phyloP scores from a whole-genome alignment of 441 rosid genomes.

The Adansonia madagascariensis region DNA sequence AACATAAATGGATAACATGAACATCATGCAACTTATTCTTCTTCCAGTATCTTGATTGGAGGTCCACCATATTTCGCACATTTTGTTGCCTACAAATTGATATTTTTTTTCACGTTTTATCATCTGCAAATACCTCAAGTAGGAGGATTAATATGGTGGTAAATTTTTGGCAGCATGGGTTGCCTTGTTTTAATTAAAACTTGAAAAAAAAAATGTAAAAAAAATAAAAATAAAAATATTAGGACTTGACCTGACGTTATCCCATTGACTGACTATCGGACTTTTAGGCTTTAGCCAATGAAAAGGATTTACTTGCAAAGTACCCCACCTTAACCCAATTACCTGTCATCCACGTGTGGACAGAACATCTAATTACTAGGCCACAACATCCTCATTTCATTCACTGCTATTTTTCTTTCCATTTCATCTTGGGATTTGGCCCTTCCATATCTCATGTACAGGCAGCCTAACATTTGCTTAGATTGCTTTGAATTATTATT shows the following conservation, averaged over 20 bases:
- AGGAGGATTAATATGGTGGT: background rate
- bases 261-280: background rate
- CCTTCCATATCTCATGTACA: too few relatives aligned
- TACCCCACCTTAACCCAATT: background rate
- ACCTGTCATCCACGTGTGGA: background rate
- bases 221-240: background rate
- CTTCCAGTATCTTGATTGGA: background rate
- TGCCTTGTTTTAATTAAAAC: slow-evolving; percentile 6
- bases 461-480: too few relatives aligned
- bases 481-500: too few relatives aligned
- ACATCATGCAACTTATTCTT: slow-evolving; percentile 8
- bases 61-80: background rate
- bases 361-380: background rate
- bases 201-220: background rate
- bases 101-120: slow-evolving; percentile 26
- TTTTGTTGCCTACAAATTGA: slow-evolving; percentile 24
- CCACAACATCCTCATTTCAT: background rate
- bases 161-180: background rate
- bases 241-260: background rate
- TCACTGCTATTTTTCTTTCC: too few relatives aligned
- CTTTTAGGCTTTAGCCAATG: background rate
- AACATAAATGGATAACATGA: slow-evolving; percentile 3
- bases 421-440: too few relatives aligned
- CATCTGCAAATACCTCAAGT: background rate
- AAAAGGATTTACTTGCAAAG: background rate